Base-by-base conservation (phyloP, 2,329 filamentous ascomycete genomes). In the Cercospora janseana region DNA sequence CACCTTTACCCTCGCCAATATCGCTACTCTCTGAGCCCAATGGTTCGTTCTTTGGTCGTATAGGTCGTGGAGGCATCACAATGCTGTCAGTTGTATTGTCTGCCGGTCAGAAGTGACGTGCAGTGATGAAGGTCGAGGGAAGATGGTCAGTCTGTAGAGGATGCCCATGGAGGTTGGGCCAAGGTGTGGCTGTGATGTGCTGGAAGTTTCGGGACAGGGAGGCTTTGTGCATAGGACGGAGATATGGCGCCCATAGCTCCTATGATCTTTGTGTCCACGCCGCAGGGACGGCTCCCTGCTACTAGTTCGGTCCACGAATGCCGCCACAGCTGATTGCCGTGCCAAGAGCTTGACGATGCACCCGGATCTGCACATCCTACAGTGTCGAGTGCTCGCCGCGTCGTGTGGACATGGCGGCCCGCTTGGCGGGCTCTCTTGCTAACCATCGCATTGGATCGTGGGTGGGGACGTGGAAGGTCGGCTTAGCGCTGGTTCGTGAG, bases 31-130 rank as follows among this genome's bases (percentile, higher is more conserved):
- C 58, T n/a, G 56, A 35, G 4, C 45, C 40, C 26, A 20, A 50
- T 15, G 60, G 56, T 18, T 66, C 65, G 48, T 66, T 61, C 51
- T 66, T 66, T 6, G 64, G 64, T 41, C 64, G 62, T 32, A 67
- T 44, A n/a, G 56, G 60, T 41, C 65, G 60, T 23, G 64, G 65
- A 63, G 65, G 60, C 65, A 67, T 67, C 9, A 21, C 34, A 42
- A 32, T 21, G 31, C 35, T 34, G 45, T 21, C 42, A 46, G 28
- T 15, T 24, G 35, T 24, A 20, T 46, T 13, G 43, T 18, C 24
- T 15, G 51, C 31, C 27, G 41, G 15, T 40, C 44, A n/a, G 42
- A 41, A 21, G 21, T 34, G 50, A 44, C 18, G 41, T 47, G 31
- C 21, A 26, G 34, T 38, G 15, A 24, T 27, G 29, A 27, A 24